Evolutionary conservation across 2,329 filamentous ascomycete genomes (phyloP), one percentile per base, ranked within the genome.

Genomic region (Aspergillus ruber): DNA sequence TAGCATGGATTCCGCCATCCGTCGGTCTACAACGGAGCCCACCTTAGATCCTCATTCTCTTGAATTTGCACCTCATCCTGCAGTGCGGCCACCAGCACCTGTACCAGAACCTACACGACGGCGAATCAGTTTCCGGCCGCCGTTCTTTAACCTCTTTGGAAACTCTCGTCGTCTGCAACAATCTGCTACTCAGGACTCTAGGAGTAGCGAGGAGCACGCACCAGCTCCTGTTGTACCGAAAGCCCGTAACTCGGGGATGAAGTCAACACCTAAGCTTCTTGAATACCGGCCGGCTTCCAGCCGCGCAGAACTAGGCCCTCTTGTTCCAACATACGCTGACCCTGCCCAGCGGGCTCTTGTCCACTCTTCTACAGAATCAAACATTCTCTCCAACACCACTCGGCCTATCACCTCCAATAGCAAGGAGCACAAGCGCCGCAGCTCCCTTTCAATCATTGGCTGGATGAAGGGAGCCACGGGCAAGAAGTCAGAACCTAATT

Each of bases 381-480:
- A 53, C 27, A 35, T 56, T 10, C 43, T 52, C 18, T 51, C 59
- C 10, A 50, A 53, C 17, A 56, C 52, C 15, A 46, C 39, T 23
- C 15, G 21, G 10, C 39, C 39, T 18, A 21, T 21, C 17, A 41
- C 17, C 12, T 13, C 17, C 7, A 41, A 21, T 13, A 58, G 56
- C 44, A 55, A 53, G 18, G 66, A 67, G 8, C 61, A 66, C 46
- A 67, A 68, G 47, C 60, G 67, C 18, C 67, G 64, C 39, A 64
- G 65, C 47, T 70, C 68, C 2, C 52, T 67, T 5, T 59, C 65
- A 1, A 59, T 71, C 21, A 62, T 70, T 35, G 61, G 65, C n/a
- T 71, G 68, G 68, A 66, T 71, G 56, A 71, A 70, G 51, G 57
- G 62, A 2, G 54, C 57, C 32, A 53, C 56, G 36, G 55, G 46